phyloP scores from a whole-genome alignment of 352 stramenopile genomes.

The Globisporangium sylvaticum region DNA sequence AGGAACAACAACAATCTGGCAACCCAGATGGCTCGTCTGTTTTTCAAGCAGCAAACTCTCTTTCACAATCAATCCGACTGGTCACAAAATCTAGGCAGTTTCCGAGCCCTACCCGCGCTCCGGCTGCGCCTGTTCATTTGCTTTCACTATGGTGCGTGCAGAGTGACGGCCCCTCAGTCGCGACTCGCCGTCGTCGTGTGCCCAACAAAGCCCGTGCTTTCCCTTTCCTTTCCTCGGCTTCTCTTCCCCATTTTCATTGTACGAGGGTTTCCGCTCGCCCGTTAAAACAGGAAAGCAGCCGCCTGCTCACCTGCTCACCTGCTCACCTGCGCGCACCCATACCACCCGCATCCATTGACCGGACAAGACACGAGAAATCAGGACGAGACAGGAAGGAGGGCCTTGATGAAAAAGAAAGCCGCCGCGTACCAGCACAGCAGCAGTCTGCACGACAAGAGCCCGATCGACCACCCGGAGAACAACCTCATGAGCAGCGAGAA shows the following conservation, averaged over 20 bases:
- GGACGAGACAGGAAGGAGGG: not conserved
- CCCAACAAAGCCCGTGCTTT: not conserved
- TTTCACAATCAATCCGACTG: not conserved
- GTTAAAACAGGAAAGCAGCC: not conserved
- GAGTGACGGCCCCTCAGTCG: not conserved
- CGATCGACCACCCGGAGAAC: constrained; percentile 9
- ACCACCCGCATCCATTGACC: too few relatives aligned
- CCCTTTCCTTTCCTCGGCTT: not conserved
- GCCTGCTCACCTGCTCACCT: not conserved
- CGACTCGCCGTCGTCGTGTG: not conserved
- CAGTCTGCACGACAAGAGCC: constrained; percentile 12
- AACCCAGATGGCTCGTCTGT: not conserved
- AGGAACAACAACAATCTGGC: not conserved
- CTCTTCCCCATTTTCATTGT: not conserved
- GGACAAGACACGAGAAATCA: not conserved
- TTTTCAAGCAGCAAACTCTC: not conserved
- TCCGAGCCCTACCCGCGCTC: constrained; percentile 14
- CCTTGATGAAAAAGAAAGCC: constrained; percentile 14
- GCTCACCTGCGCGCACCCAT: not conserved
- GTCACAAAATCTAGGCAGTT: constrained; percentile 8
- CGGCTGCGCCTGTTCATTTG: constrained; percentile 8
- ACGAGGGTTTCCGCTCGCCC: not conserved
- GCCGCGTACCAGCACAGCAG: constrained; percentile 4
- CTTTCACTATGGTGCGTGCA: not conserved
- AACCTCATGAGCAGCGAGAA: constrained; percentile 24